Base-by-base conservation (phyloP, 352 stramenopile species). In the Globisporangium solare region DNA sequence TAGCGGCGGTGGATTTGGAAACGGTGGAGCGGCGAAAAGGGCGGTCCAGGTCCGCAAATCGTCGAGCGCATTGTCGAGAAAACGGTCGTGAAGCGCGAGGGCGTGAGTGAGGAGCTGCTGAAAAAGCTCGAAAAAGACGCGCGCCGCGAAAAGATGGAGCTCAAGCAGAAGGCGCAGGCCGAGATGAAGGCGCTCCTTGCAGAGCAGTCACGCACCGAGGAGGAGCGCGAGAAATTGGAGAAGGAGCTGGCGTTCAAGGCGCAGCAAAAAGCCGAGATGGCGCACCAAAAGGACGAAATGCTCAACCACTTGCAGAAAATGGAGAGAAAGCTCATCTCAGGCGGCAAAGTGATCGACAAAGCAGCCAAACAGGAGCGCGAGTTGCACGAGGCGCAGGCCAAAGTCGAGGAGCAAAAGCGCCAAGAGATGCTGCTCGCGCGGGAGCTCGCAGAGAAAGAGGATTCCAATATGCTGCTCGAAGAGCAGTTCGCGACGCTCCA, bases 281-380 rank as follows among this genome's bases (percentile, higher is more conserved):
- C 88, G 49, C 79, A 85, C 22, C 74, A 98, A 60, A 92, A 98
- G 27, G 67, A 87, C 24, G 87, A 89, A 27, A 97, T 99, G 94
- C 73, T 98, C 41, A 74, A 70, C 6, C 81, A 95, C 35, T 98
- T 98, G 66, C 83, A 94, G 54, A 71, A 92, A 15, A 70, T 98
- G 64, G 88, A 99, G 64, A 86, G 75, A 6, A 97, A 98, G 59
- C 58, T 97, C 32, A 63, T 93, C 5, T 79, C 97, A 43, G 96
- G 96, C 31, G 95, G 95, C 35, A 79, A 97, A 54, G 97, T 98
- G 62, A 96, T 98, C 60, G 92, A 90, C 50, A 98, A 97, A 66
- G 92, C 95, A 5, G 87, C 92, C 2, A 91, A 98, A 58, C 96
- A 99, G 54, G 92, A 99, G 69, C 86, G 94, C 46, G 86, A 97